Evolutionary conservation across 2,329 filamentous ascomycete species (phyloP).

Genomic region (Cladosporium sphaerospermum): DNA sequence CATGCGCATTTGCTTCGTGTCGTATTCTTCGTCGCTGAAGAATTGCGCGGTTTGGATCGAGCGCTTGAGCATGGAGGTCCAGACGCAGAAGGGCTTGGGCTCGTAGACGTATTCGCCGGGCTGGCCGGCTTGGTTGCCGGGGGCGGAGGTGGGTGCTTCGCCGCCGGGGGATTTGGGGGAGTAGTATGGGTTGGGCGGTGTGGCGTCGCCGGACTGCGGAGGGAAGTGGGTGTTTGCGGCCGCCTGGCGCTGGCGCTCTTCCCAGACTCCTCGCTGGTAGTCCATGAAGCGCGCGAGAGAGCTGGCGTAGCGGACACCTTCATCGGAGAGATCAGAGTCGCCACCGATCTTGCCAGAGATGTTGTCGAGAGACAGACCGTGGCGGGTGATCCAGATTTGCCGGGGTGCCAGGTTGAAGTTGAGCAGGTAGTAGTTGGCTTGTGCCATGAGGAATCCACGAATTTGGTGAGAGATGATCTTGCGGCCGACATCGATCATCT

Average conservation of each 20-base stretch:
- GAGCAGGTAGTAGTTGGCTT: conserved; percentile 88
- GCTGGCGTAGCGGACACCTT: conserved; percentile 71
- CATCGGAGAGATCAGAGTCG: conserved; percentile 75
- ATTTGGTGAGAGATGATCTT: conserved; percentile 90
- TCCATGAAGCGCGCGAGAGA: conserved; percentile 81
- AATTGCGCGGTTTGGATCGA: conserved; percentile 81
- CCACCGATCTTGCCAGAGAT: conserved; percentile 82
- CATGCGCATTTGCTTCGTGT: conserved; percentile 67
- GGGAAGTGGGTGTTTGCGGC: conserved; percentile 73
- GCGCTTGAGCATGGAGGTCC: conserved; percentile 94
- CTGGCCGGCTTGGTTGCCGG: neutral
- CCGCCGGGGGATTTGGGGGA: conserved; percentile 38
- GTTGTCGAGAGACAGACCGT: conserved; percentile 88
- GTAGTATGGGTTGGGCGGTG: conserved; percentile 87
- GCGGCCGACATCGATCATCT: conserved; percentile 94
- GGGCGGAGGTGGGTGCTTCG: conserved; percentile 16
- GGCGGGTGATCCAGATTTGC: conserved; percentile 96
- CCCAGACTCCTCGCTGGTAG: conserved; percentile 72
- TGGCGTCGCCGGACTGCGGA: conserved; percentile 84
- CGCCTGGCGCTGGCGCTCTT: conserved; percentile 73
- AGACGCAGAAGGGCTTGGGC: conserved; percentile 86
- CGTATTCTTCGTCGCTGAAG: conserved; percentile 93
- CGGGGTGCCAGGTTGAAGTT: conserved; percentile 95
- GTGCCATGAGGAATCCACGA: conserved; percentile 82
- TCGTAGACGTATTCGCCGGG: conserved; percentile 43